These are phyloP conservation scores for Penicillium goetzii DNA, from an alignment of 495 filamentous ascomycete species.

Conservation along the genomic window DNA sequence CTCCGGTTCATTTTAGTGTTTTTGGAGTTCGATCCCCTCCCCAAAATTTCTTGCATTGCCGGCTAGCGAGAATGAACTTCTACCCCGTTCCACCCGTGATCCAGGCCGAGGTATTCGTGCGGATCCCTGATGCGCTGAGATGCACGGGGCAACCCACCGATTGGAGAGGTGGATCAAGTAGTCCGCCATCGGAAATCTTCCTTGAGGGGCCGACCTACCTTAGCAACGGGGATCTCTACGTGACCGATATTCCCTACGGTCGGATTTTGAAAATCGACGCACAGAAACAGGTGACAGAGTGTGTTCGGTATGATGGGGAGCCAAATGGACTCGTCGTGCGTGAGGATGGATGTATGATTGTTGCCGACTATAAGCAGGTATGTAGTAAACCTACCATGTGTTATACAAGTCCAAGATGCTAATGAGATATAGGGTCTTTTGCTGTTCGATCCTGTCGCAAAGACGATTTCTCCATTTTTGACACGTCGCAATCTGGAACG, in stretches of 20 bases:
- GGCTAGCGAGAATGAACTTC: conserved; percentile 29
- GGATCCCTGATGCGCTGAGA: conserved; percentile 23
- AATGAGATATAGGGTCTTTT: conserved; percentile 24
- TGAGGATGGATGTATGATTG: conserved; percentile 27
- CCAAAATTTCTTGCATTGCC: background rate
- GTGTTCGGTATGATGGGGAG: conserved; percentile 32
- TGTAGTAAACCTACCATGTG: background rate
- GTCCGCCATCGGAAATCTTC: conserved; percentile 27
- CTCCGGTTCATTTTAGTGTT: background rate
- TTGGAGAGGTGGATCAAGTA: conserved; percentile 24
- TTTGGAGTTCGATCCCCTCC: background rate
- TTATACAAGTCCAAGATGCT: background rate
- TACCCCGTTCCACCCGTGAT: conserved; percentile 27
- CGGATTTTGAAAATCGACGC: conserved; percentile 33
- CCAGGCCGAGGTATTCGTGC: conserved; percentile 27
- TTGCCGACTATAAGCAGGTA: conserved; percentile 38
- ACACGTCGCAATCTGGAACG: conserved; percentile 35
- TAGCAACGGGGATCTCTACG: conserved; percentile 24
- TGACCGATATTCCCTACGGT: conserved; percentile 35
- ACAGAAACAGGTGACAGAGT: conserved; percentile 22
- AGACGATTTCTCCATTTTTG: conserved; percentile 15
- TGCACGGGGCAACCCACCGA: conserved; percentile 27
- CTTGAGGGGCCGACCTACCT: conserved; percentile 29
- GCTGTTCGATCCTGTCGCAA: conserved; percentile 21
- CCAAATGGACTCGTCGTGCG: conserved; percentile 32